Evolutionary conservation across 192 early-diverging fungal genomes (phyloP), one percentile per base, ranked within the genome.

Genomic region (Rhizophagus prolifer): DNA sequence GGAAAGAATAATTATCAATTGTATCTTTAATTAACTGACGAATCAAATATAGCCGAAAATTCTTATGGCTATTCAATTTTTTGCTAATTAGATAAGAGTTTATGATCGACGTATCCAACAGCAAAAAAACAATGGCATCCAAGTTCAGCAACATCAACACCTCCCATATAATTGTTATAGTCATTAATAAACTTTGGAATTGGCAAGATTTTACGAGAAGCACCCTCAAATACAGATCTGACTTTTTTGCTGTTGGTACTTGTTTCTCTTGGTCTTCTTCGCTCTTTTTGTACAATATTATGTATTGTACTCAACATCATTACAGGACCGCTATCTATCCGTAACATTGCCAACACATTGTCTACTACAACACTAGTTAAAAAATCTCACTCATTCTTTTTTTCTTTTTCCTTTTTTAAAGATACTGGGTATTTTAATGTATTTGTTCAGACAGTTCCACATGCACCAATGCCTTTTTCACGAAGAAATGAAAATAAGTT

Each of bases 151-250:
- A 47, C 14, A 47, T 47, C 10, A 23, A 62, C 78, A 9, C 74
- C 78, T 1, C 63, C 70, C 64, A 82, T 82, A 58, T 82, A 3
- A 58, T 61, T 14, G 10, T 79, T 80, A 31, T 77, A 79, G 19
- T 82, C 65, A 34, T 78, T 36, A 26, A 82, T 61, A 2, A 72
- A 59, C 26, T 74, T 77, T 74, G 25, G 70, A 38, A 79, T 79
- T 61, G 5, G 36, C 19, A 79, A 66, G 13, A 28, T 31, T 13
- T 81, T 81, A 28, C 30, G 61, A 25, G 64, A 8, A 0, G 10
- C 28, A 25, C 7, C 6, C 3, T 65, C 72, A 78, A 81, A 81
- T 23, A 81, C 50, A 2, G 12, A 16, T 68, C 41, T 70, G 16
- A 74, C 50, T 23, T 80, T 80, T 19, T 44, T 28, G 16, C 28